Evolutionary conservation across 2,329 filamentous ascomycete species (phyloP).

Genomic region (Monosporascus sp.): DNA sequence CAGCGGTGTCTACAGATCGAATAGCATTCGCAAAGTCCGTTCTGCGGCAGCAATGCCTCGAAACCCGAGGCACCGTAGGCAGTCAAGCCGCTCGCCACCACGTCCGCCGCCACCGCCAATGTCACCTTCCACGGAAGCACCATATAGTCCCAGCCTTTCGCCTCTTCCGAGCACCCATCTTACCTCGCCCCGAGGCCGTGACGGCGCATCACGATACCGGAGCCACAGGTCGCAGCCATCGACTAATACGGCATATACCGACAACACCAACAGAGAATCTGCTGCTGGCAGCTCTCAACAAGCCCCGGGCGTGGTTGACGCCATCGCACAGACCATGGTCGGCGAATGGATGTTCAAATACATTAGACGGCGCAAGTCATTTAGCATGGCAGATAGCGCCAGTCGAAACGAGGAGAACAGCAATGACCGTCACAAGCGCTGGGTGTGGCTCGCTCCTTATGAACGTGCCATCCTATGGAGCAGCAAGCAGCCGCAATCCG

Average conservation of each 20-base stretch:
- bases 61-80: slow-evolving; percentile 43
- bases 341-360: slow-evolving; percentile 97
- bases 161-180: slow-evolving; percentile 70
- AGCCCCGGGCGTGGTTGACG: slow-evolving; percentile 80
- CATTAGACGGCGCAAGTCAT: slow-evolving; percentile 80
- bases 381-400: slow-evolving; percentile 67
- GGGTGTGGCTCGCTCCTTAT: slow-evolving; percentile 98
- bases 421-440: slow-evolving; percentile 83
- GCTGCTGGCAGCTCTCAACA: slow-evolving; percentile 55
- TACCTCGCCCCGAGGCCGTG: slow-evolving; percentile 49
- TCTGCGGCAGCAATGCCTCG: slow-evolving; percentile 71
- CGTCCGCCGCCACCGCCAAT: slow-evolving; percentile 52
- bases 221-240: slow-evolving; percentile 54
- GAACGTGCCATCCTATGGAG: slow-evolving; percentile 97
- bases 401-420: slow-evolving; percentile 64
- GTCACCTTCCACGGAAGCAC: slow-evolving; percentile 61
- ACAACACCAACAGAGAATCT: slow-evolving; percentile 42
- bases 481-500: slow-evolving; percentile 89
- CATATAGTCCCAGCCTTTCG: slow-evolving; percentile 66
- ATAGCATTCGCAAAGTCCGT: slow-evolving; percentile 73
- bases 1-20: slow-evolving; percentile 46
- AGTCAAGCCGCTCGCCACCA: slow-evolving; percentile 48
- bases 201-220: slow-evolving; percentile 36
- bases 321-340: slow-evolving; percentile 97
- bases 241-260: slow-evolving; percentile 47